Base-by-base conservation (phyloP, 2,329 filamentous ascomycete genomes). In the Aureobasidium sp. region DNA sequence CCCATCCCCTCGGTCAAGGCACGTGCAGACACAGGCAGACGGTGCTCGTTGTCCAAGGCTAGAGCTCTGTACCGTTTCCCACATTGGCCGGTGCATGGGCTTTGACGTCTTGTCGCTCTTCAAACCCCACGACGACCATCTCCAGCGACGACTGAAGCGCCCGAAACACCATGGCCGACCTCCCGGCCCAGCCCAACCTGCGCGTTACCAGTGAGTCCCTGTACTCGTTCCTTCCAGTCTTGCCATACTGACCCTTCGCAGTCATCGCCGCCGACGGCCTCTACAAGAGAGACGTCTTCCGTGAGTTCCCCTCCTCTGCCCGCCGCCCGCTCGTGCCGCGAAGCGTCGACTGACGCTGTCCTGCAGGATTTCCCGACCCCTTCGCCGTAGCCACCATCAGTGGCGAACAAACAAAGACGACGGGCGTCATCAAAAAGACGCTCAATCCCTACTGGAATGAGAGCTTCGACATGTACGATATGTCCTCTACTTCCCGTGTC, bases 371-470 rank as follows among this genome's bases (percentile, higher is more conserved):
- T 68, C 94, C 94, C 63, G 94, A 99, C 76, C 94, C 94, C 27
- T 99, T 99, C 74, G 93, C 94, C 49, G 94, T 99, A 67, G 93
- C 92, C 69, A 99, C 94, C 63, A 86, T 97, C 77, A 93, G 92
- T 77, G 94, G 94, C 75, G 94, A 99, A 77, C 94, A 99, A 79
- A 99, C 94, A 63, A 91, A 92, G 77, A 97, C 94, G n/a, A 99
- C 94, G 12, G 88, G 88, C 40, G 94, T 97, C 68, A 96, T 94
- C 75, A 97, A 97, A 78, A 89, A 94, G 78, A 97, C 94, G 12
- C 80, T 99, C 76, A 97, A 97, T 76, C 94, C 94, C n/a, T 99
- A 99, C 76, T 99, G 94, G 94, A 99, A 99, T 76, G 94, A 99
- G 80, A 91, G 86, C 73, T 99, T 99, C 79, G 94, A 99, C 76